phyloP scores from a whole-genome alignment of 2,329 filamentous ascomycete genomes.

The Claviceps humidiphila region DNA sequence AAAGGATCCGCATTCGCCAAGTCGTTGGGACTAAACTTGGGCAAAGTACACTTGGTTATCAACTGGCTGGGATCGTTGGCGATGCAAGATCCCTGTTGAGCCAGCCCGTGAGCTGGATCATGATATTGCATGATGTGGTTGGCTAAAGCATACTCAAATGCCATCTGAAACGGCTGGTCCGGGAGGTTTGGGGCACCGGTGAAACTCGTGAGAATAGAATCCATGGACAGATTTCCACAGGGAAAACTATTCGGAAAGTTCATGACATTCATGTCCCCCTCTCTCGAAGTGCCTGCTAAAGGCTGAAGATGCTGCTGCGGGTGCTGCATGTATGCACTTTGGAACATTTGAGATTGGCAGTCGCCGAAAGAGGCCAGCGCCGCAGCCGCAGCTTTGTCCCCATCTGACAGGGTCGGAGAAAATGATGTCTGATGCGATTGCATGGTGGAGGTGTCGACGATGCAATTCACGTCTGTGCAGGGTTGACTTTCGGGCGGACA shows the following conservation, averaged over 20 bases:
- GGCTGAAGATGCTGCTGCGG: conserved; percentile 3
- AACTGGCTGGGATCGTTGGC: conserved; percentile 15
- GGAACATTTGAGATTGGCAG: conserved; percentile 7
- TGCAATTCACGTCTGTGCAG: conserved; percentile 24
- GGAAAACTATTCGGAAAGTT: conserved; percentile 9
- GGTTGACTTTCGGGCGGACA: conserved; percentile 22
- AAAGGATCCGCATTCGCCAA: conserved; percentile 8
- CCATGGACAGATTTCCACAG: conserved; percentile 12
- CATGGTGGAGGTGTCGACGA: conserved; percentile 10
- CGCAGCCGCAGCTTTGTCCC: conserved; percentile 16
- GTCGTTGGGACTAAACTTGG: conserved; percentile 10
- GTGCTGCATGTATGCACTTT: conserved; percentile 6
- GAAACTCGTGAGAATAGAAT: conserved; percentile 7
- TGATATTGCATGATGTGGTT: conserved; percentile 19
- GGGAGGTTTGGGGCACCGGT: conserved; percentile 4
- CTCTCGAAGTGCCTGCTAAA: background rate
- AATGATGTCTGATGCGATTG: background rate
- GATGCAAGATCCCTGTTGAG: conserved; percentile 14
- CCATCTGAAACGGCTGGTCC: conserved; percentile 9
- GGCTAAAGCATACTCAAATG: conserved; percentile 13
- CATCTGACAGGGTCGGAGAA: conserved; percentile 8
- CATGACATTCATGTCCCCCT: conserved; percentile 4
- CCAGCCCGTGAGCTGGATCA: conserved; percentile 12
- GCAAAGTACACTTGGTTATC: conserved; percentile 15
- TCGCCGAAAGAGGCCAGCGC: conserved; percentile 19